phyloP scores from a whole-genome alignment of 2,329 filamentous ascomycete genomes.

The Colletotrichum brevisporum region DNA sequence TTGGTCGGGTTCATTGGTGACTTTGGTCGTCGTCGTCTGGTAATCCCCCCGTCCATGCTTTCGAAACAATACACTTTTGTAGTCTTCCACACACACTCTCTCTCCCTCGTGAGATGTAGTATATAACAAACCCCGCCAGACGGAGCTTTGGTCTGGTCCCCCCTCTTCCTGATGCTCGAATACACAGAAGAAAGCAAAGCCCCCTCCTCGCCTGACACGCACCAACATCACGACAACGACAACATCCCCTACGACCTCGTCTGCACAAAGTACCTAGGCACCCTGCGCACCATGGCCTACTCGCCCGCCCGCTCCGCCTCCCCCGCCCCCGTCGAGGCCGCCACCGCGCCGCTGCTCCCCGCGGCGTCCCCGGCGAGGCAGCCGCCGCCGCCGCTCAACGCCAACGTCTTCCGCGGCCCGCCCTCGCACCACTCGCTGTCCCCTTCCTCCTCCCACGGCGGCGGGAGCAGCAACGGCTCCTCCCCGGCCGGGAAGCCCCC shows the following conservation, averaged over 20 bases:
- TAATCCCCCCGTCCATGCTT: no score
- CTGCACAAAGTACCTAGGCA: conserved; percentile 34
- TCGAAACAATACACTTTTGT: no score
- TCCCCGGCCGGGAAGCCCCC: background rate
- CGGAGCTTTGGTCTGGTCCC: conserved; percentile 29
- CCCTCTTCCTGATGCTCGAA: conserved; percentile 40
- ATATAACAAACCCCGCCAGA: conserved; percentile 36
- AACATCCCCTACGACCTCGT: conserved; percentile 27
- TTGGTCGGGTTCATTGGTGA: background rate
- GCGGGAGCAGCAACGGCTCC: no score
- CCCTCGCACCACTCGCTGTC: background rate
- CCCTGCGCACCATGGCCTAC: conserved; percentile 29
- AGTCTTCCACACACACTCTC: no score
- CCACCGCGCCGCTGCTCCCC: background rate
- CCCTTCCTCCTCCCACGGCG: background rate
- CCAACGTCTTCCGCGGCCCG: conserved; percentile 16
- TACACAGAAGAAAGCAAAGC: conserved; percentile 4
- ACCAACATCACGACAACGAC: background rate
- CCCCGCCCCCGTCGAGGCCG: conserved; percentile 3
- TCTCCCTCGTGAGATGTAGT: background rate
- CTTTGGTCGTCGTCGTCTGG: no score
- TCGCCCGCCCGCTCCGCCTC: background rate
- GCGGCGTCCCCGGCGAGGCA: background rate
- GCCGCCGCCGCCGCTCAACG: conserved; percentile 14
- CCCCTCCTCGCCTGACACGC: background rate